Conservation (phyloP, 2,329 filamentous ascomycete species). For the Microdochium paspali region DNA sequence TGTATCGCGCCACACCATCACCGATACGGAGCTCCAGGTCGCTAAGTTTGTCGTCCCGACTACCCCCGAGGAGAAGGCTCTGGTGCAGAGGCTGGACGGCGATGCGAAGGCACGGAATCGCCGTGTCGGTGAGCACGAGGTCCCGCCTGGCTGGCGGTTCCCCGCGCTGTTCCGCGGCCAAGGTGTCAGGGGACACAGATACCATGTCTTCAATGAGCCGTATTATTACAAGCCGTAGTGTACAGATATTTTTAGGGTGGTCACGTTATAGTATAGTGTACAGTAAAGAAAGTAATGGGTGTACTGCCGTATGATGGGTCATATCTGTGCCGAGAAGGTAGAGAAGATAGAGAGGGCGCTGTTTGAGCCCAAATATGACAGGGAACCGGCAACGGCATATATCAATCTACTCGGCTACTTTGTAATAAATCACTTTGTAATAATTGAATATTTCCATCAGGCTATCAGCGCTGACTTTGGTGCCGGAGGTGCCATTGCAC, state of each 20-base stretch:
- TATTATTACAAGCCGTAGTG: slow-evolving; percentile 46
- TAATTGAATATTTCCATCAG: too few relatives aligned
- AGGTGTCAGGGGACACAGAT: slow-evolving; percentile 80
- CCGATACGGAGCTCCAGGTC: slow-evolving; percentile 93
- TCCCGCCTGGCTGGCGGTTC: slow-evolving; percentile 73
- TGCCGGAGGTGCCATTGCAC: too few relatives aligned
- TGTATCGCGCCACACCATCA: slow-evolving; percentile 83
- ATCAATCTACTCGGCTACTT: too few relatives aligned
- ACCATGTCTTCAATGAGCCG: slow-evolving; percentile 93
- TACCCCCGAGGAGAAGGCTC: slow-evolving; percentile 45
- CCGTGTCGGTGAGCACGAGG: slow-evolving; percentile 58
- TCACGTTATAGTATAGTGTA: not conserved
- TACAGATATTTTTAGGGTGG: not conserved
- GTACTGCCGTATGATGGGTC: too few relatives aligned
- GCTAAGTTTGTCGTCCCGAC: slow-evolving; percentile 87
- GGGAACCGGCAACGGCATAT: too few relatives aligned
- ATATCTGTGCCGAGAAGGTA: too few relatives aligned
- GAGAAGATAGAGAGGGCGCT: not conserved
- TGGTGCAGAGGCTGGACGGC: slow-evolving; percentile 27
- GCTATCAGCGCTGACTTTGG: too few relatives aligned
- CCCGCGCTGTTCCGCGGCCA: slow-evolving; percentile 74
- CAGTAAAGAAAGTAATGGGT: too few relatives aligned
- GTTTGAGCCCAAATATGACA: too few relatives aligned
- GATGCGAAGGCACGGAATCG: slow-evolving; percentile 43
- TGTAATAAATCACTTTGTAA: too few relatives aligned